Evolutionary conservation across 1,139 yeast genomes (phyloP).

Genomic region (Kurtzmaniella quercitrusa): DNA sequence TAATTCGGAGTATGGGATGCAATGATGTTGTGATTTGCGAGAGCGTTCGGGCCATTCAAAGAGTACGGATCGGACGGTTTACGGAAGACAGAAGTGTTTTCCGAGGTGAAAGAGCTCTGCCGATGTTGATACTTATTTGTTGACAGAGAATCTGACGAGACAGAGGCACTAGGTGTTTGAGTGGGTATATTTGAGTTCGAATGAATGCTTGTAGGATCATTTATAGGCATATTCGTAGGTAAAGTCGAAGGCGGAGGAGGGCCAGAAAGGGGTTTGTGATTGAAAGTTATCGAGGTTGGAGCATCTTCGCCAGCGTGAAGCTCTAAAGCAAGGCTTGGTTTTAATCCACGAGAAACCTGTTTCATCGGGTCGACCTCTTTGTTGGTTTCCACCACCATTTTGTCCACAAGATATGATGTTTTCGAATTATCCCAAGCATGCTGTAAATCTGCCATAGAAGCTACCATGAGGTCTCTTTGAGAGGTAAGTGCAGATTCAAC

Average conservation of each 20-base stretch:
- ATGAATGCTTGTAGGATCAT: too few species aligned
- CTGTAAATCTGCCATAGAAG: conserved; percentile 7
- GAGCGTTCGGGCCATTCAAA: background rate
- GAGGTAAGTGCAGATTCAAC: background rate
- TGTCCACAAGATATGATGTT: conserved; percentile 10
- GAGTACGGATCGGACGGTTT: conserved; percentile 6
- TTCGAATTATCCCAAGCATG: conserved; percentile 12
- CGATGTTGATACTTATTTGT: background rate
- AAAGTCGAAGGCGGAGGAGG: background rate
- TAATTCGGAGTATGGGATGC: background rate
- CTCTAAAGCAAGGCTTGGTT: background rate
- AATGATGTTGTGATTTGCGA: background rate
- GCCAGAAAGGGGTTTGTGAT: background rate
- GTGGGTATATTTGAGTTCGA: background rate
- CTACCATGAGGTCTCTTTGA: background rate
- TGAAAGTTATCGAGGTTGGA: background rate
- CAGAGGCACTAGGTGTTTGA: background rate
- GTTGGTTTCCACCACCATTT: conserved; percentile 10
- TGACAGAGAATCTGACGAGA: background rate
- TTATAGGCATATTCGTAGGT: too few species aligned
- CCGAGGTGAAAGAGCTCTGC: background rate
- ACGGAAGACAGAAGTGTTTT: background rate
- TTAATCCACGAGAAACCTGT: conserved; percentile 6
- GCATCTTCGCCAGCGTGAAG: background rate
- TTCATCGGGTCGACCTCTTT: conserved; percentile 12